A percentile compares a stretch with the other conserved stretches of the same genome.
Evolutionary conservation across 306 rosid species (phyloP).

Genomic region (Glycine latifolia): DNA sequence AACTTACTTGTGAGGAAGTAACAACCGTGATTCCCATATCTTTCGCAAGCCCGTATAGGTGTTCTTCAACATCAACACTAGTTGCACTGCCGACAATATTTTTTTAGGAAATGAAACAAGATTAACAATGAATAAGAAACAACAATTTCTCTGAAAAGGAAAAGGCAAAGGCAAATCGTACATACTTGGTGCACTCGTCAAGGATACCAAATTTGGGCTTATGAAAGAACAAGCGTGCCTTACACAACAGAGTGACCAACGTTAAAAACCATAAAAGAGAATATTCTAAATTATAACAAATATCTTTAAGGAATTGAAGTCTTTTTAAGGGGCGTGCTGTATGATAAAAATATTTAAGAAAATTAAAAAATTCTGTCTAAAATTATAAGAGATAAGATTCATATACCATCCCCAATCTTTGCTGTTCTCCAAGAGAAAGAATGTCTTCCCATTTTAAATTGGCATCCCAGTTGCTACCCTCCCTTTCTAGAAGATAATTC

Average conservation of each 20-base stretch:
- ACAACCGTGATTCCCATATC: slow-evolving; percentile 81
- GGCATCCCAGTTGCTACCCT: slow-evolving; percentile 78
- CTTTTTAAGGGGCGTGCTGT: background rate
- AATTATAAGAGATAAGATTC: slow-evolving; percentile 23
- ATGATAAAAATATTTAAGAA: slow-evolving; percentile 22
- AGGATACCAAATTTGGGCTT: slow-evolving; percentile 86
- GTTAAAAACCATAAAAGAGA: slow-evolving; percentile 28
- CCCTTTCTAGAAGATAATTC: slow-evolving; percentile 88
- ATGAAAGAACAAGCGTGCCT: slow-evolving; percentile 96
- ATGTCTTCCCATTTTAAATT: slow-evolving; percentile 82
- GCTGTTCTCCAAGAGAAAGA: slow-evolving; percentile 93
- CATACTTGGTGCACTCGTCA: slow-evolving; percentile 95
- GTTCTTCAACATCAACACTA: slow-evolving; percentile 91
- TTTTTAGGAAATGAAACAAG: background rate
- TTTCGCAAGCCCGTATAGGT: slow-evolving; percentile 77
- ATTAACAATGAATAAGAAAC: slow-evolving; percentile 24
- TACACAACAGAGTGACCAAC: slow-evolving; percentile 25
- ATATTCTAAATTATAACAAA: background rate
- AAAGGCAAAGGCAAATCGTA: slow-evolving; percentile 33
- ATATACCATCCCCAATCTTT: slow-evolving; percentile 90
- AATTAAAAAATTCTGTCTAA: slow-evolving; percentile 16
- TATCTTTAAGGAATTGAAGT: slow-evolving; percentile 9
- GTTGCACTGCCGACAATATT: slow-evolving; percentile 70
- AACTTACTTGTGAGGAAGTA: slow-evolving; percentile 86
- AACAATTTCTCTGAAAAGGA: slow-evolving; percentile 7